Percentiles rank a stretch among this genome's conserved stretches.
Evolutionary conservation across 2,329 filamentous ascomycete species (phyloP).

Genomic region (Trichoderma oligosporum): DNA sequence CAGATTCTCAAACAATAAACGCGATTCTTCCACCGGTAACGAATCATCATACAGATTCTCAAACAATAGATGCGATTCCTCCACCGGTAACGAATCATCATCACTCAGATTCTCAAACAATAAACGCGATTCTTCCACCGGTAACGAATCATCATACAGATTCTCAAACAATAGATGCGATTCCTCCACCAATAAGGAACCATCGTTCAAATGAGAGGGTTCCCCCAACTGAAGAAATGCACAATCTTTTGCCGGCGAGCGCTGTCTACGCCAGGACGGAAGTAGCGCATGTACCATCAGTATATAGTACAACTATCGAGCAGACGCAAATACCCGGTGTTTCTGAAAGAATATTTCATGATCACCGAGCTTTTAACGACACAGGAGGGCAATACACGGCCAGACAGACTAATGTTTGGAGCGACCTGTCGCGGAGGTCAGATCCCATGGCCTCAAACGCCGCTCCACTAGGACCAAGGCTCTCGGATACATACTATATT

Average conservation of each 20-base stretch:
- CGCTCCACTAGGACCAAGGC: background rate
- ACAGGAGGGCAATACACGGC: background rate
- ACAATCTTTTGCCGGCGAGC: slow-evolving; percentile 28
- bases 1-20: no score
- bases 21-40: no score
- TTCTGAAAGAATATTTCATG: background rate
- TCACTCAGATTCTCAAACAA: no score
- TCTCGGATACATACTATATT: background rate
- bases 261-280: slow-evolving; percentile 31
- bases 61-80: background rate
- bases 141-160: no score
- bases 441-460: background rate
- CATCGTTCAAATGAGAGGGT: background rate
- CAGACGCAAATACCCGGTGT: background rate
- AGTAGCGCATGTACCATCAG: background rate
- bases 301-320: background rate
- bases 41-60: background rate
- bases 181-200: background rate
- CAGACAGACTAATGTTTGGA: background rate
- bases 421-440: background rate
- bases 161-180: background rate
- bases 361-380: background rate
- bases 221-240: slow-evolving; percentile 13
- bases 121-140: no score
- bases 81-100: background rate